These are phyloP conservation scores for Adansonia madagascariensis DNA, from an alignment of 441 rosid genomes.

Conservation along the genomic window DNA sequence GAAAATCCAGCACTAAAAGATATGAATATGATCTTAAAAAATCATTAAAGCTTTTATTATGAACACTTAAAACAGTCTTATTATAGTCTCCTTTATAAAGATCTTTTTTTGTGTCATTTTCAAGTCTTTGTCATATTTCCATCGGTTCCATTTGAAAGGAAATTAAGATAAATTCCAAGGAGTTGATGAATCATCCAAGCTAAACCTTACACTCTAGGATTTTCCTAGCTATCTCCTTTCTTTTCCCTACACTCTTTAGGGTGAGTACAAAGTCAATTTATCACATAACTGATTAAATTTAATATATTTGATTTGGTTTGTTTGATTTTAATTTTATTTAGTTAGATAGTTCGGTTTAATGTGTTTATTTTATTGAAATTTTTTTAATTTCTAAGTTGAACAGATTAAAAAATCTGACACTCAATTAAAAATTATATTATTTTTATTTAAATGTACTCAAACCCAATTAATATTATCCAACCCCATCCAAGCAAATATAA, in stretches of 20 bases:
- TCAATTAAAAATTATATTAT: no score
- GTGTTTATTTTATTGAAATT: no score
- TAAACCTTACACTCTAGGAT: background rate
- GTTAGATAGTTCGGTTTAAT: no score
- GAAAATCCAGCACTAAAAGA: background rate
- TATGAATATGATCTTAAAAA: background rate
- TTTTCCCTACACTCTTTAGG: background rate
- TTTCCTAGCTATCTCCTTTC: background rate
- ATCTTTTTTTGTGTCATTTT: background rate
- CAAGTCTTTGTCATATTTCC: background rate
- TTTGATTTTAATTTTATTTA: no score
- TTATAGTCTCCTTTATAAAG: background rate
- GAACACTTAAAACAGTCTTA: background rate
- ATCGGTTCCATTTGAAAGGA: background rate
- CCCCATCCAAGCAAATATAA: no score
- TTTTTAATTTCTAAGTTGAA: no score
- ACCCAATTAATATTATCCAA: no score
- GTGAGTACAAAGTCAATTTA: no score
- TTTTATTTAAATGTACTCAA: no score
- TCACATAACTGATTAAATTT: no score
- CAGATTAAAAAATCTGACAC: no score
- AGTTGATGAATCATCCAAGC: background rate
- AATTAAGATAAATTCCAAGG: background rate
- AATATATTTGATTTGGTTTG: no score
- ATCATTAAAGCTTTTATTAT: constrained; percentile 2